phyloP scores from a whole-genome alignment of 805 yeast genomes.

The Diddensiella santjacobensis region DNA sequence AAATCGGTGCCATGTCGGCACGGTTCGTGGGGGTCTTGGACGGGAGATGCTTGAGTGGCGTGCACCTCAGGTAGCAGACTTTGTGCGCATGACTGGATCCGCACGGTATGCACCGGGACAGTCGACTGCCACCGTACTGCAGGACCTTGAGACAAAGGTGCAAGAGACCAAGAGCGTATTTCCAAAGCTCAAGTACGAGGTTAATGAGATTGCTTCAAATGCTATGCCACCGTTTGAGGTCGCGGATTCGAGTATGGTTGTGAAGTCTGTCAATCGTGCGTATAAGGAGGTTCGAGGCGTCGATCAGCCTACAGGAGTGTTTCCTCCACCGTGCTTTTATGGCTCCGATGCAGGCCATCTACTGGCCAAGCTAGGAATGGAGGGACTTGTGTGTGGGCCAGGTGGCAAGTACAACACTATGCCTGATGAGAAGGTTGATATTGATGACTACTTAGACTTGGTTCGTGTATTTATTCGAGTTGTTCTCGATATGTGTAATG shows the following conservation, averaged over 20 bases:
- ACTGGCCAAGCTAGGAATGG: slow-evolving; percentile 2
- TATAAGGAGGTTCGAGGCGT: slow-evolving; percentile 2
- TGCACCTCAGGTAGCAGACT: slow-evolving; percentile 6
- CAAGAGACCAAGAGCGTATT: slow-evolving; percentile 3
- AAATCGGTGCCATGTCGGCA: slow-evolving; percentile 5
- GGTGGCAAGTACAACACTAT: slow-evolving; percentile 6
- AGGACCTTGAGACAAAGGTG: not conserved
- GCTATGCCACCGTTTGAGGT: slow-evolving; percentile 8
- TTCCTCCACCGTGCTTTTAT: slow-evolving; percentile 5
- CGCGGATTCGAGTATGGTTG: not conserved
- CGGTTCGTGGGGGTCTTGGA: slow-evolving; percentile 3
- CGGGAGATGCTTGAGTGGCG: slow-evolving; percentile 3
- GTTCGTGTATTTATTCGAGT: slow-evolving; percentile 4
- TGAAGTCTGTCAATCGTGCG: not conserved
- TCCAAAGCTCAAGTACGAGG: slow-evolving; percentile 3
- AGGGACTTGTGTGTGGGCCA: slow-evolving; percentile 6
- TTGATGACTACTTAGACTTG: slow-evolving; percentile 1
- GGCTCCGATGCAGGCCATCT: slow-evolving; percentile 7
- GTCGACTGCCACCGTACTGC: slow-evolving; percentile 1
- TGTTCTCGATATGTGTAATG: not conserved
- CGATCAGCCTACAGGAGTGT: slow-evolving; percentile 7
- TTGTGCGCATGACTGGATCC: slow-evolving; percentile 1
- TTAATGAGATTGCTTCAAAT: slow-evolving; percentile 1
- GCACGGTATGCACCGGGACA: slow-evolving; percentile 7
- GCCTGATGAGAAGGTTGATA: slow-evolving; percentile 6